Conservation (phyloP, 2,329 filamentous ascomycete species). For the Paramyrothecium sp. region DNA sequence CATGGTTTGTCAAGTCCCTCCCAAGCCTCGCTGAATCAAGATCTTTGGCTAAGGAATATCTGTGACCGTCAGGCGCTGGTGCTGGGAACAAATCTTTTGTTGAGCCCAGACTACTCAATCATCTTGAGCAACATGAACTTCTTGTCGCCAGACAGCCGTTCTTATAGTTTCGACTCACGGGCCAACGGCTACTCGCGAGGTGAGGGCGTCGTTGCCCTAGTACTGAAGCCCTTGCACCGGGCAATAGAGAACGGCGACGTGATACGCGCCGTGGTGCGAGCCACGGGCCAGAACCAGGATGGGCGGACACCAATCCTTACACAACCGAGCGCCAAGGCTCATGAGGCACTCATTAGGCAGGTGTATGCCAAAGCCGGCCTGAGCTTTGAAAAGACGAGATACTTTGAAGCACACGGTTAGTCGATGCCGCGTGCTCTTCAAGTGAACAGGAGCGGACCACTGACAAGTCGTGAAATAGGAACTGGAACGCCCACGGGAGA, state of each 20-base stretch:
- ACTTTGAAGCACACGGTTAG: conserved; percentile 28
- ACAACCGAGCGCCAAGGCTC: conserved; percentile 11
- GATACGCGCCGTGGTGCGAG: conserved; percentile 34
- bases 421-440: neutral
- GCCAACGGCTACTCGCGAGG: conserved; percentile 30
- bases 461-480: neutral
- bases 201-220: conserved; percentile 28
- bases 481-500: conserved; percentile 13
- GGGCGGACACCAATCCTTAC: conserved; percentile 40
- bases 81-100: conserved; percentile 18
- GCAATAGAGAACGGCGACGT: conserved; percentile 41
- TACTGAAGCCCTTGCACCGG: conserved; percentile 47
- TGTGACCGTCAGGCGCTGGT: conserved; percentile 15
- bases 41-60: neutral
- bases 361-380: conserved; percentile 26
- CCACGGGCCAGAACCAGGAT: conserved; percentile 28
- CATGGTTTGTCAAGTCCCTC: neutral
- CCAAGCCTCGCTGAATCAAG: neutral
- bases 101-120: conserved; percentile 10
- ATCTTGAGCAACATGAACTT: conserved; percentile 8
- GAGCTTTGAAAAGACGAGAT: conserved; percentile 18
- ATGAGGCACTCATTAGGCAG: conserved; percentile 21
- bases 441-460: neutral
- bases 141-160: conserved; percentile 21
- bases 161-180: conserved; percentile 27